phyloP scores from a whole-genome alignment of 1,284 basidiomycete species.

The Amylostereum chailletii region DNA sequence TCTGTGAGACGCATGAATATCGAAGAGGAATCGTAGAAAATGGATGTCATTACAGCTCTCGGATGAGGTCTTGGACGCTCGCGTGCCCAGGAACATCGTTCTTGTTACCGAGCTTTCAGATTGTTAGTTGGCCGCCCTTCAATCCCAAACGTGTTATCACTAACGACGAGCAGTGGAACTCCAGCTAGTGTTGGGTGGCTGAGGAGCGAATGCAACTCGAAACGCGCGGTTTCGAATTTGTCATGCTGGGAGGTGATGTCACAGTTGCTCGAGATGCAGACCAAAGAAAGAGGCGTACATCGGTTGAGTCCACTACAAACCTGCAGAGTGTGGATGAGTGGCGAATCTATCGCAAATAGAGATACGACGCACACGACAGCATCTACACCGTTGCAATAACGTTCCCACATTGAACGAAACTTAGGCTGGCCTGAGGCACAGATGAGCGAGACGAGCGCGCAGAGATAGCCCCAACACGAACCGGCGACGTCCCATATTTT shows the following conservation, averaged over 20 bases:
- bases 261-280: background rate
- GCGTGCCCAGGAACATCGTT: slow-evolving; percentile 82
- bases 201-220: slow-evolving; percentile 86
- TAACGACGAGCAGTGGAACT: slow-evolving; percentile 83
- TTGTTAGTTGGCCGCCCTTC: slow-evolving; percentile 1
- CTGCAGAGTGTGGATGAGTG: slow-evolving; percentile 29
- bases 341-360: background rate
- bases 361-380: slow-evolving; percentile 75
- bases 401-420: slow-evolving; percentile 91
- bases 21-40: background rate
- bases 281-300: slow-evolving; percentile 41
- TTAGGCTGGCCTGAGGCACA: slow-evolving; percentile 71
- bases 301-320: slow-evolving; percentile 87
- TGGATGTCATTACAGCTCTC: slow-evolving; percentile 54
- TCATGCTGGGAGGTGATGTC: slow-evolving; percentile 40
- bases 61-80: slow-evolving; percentile 81
- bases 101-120: slow-evolving; percentile 83
- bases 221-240: slow-evolving; percentile 80
- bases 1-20: slow-evolving; percentile 25
- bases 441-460: slow-evolving; percentile 10
- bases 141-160: slow-evolving; percentile 20
- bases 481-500: slow-evolving; percentile 95
- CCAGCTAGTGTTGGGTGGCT: slow-evolving; percentile 64
- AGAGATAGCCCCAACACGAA: slow-evolving; percentile 20
- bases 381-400: slow-evolving; percentile 92